phyloP scores from a whole-genome alignment of 2,329 filamentous ascomycete genomes.

The Diaporthe velutina region DNA sequence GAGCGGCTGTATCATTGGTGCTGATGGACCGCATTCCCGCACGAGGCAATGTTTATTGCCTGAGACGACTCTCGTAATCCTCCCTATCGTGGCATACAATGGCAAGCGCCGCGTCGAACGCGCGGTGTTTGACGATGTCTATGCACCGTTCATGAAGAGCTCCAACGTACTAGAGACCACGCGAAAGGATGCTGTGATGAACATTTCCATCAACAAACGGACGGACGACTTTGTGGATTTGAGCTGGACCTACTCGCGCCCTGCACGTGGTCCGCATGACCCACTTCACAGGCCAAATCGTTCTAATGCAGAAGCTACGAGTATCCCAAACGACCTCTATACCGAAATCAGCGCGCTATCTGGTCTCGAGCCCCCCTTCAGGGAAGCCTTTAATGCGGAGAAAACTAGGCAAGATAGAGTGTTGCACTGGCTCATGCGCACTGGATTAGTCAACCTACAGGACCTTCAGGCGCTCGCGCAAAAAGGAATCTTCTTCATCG shows the following conservation, averaged over 20 bases:
- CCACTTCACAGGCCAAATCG: background rate
- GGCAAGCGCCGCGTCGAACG: background rate
- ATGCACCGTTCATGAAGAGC: background rate
- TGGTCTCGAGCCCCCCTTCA: background rate
- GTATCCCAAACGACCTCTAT: background rate
- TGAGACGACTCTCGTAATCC: background rate
- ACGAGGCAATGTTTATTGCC: background rate
- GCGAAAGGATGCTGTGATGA: background rate
- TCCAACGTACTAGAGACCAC: background rate
- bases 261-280: background rate
- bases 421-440: background rate
- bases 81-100: background rate
- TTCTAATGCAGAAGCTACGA: background rate
- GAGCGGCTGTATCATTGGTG: background rate
- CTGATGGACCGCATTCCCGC: constrained; percentile 1
- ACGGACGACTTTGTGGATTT: constrained; percentile 4
- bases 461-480: background rate
- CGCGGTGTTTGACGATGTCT: background rate
- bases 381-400: background rate
- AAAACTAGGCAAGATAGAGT: background rate
- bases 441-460: background rate
- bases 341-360: background rate
- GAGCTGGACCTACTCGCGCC: background rate
- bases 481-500: background rate
- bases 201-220: background rate